Evolutionary conservation across 495 filamentous ascomycete species (phyloP), one percentile per base, ranked within the genome.

Genomic region (Thozetella sp.): DNA sequence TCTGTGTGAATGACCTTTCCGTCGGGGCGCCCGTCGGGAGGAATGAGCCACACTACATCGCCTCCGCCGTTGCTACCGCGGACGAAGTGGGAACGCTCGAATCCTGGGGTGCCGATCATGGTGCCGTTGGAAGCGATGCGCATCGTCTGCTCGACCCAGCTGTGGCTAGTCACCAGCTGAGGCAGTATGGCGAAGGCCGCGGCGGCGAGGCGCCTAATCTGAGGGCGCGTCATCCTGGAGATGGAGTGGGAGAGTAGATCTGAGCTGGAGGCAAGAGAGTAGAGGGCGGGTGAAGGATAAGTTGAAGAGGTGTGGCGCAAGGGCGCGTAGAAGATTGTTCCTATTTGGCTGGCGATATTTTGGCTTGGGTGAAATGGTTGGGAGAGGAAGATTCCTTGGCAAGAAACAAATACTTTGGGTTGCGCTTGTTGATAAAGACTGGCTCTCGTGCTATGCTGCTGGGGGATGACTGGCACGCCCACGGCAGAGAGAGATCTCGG

Each of bases 141-240:
- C n/a, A 69, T 77, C 23, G 92, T 72, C 58, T 88, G 71, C 68
- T 96, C 92, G 17, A 93, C 80, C 93, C 93, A 97, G 40, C 88
- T 85, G 72, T 96, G 92, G 23, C 82, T 88, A 46, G 62, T 58
- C 24, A 74, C 67, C 34, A 72, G 69, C 25, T 67, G 60, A 20
- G 73, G 57, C 27, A 81, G 67, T 22, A 80, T 66, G 53, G 76
- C 62, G 13, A 77, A 55, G 10, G 43, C 43, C n/a, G 64, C 43
- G 30, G 65, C 51, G 40, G 67, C 66, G 53, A 67, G 57, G n/a
- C n/a, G n/a, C n/a, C n/a, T n/a, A n/a, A n/a, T n/a, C n/a, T n/a
- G 2, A 69, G 56, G 50, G 56, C 40, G 54, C 54, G 9, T 51
- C 37, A 48, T 10, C 20, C 43, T 48, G 30, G 30, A 37, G 30